Percentiles rank a stretch among this genome's conserved stretches.
phyloP scores from a whole-genome alignment of 139 green algal species.

The Yamagishiella unicocca region DNA sequence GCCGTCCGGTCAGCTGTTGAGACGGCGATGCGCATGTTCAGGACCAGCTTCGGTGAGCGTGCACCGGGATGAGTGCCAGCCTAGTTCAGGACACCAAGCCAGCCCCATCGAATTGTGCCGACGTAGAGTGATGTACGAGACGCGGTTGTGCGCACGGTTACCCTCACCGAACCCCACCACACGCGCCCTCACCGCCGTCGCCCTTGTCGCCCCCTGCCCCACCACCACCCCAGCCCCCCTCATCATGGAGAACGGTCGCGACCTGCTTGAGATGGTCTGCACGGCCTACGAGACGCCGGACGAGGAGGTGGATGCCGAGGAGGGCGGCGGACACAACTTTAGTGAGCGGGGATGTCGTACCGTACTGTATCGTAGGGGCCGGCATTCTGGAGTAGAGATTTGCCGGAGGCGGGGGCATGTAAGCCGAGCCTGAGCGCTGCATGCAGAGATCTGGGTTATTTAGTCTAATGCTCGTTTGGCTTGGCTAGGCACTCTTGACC shows the following conservation, averaged over 20 bases:
- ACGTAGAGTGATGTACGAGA: no score
- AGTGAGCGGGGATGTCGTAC: constrained; percentile 67
- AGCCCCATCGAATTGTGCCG: no score
- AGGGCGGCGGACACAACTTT: constrained; percentile 63
- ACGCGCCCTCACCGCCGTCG: background rate
- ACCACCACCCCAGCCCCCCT: constrained; percentile 54
- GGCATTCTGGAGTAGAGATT: no score
- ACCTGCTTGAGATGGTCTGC: constrained; percentile 81
- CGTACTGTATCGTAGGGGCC: no score
- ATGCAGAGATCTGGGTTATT: no score
- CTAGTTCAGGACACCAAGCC: no score
- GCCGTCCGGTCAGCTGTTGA: constrained; percentile 52
- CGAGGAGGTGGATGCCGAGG: constrained; percentile 38
- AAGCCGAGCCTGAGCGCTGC: no score
- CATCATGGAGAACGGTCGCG: constrained; percentile 74
- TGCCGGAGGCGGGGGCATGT: no score
- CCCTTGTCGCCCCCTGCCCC: background rate
- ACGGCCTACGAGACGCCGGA: constrained; percentile 62
- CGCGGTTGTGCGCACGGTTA: no score
- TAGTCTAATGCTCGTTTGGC: no score
- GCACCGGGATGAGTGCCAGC: background rate
- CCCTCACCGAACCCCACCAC: no score
- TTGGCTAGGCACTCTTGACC: no score
- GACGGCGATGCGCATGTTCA: constrained; percentile 64
- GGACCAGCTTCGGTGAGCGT: constrained; percentile 66